A percentile compares a stretch with the other conserved stretches of the same genome.
These are phyloP conservation scores for Citrus mangshanensis DNA, from an alignment of 345 rosid species.

Conservation along the genomic window DNA sequence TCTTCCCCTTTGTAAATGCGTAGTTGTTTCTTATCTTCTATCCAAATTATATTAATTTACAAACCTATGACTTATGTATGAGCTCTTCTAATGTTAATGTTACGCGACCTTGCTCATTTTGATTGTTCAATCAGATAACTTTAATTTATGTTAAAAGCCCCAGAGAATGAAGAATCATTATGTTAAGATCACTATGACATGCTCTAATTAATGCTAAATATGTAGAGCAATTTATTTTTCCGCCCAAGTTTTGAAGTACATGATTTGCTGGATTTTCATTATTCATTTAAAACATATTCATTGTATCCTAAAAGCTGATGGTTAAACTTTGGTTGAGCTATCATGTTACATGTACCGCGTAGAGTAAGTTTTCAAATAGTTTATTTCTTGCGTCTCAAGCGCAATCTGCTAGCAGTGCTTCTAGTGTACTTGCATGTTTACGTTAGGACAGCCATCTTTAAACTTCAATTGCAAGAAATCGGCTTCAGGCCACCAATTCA, in stretches of 20 bases:
- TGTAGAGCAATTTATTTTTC: background rate
- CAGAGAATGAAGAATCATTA: background rate
- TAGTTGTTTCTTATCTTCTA: background rate
- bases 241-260: too few species aligned
- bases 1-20: background rate
- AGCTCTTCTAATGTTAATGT: background rate
- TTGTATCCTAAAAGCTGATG: too few species aligned
- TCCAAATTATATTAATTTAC: background rate
- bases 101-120: background rate
- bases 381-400: constrained; percentile 4
- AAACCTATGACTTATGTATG: background rate
- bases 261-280: too few species aligned
- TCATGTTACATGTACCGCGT: background rate
- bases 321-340: background rate
- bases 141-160: background rate
- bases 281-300: too few species aligned
- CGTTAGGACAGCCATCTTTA: constrained; percentile 18
- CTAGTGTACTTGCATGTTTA: constrained; percentile 2
- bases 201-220: background rate
- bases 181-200: too few species aligned
- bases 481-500: constrained; percentile 30
- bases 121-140: background rate
- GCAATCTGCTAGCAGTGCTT: background rate
- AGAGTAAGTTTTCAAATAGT: background rate
- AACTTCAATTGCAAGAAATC: constrained; percentile 42